A percentile compares a stretch with the other conserved stretches of the same genome.
Evolutionary conservation across 768 basidiomycete species (phyloP).

Genomic region (Omphalotus guepiniiformis): DNA sequence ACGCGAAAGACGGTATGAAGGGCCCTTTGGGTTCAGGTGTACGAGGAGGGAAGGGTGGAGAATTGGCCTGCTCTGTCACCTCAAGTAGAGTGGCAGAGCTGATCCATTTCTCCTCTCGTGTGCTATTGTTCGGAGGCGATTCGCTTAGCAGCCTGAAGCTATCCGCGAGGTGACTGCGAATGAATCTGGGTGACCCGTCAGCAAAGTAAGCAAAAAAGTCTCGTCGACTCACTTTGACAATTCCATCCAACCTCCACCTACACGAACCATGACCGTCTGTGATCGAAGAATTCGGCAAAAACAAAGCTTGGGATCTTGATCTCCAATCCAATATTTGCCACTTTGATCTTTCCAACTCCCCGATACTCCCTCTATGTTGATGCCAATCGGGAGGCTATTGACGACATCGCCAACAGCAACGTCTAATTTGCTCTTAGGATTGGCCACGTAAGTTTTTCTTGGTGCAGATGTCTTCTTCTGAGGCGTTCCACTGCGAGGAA

Average conservation of each 20-base stretch:
- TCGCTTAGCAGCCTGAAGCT: constrained; percentile 71
- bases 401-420: constrained; percentile 91
- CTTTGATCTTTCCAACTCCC: constrained; percentile 91
- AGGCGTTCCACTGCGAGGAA: constrained; percentile 44
- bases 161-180: constrained; percentile 82
- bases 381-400: constrained; percentile 81
- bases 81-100: constrained; percentile 71
- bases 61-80: constrained; percentile 36
- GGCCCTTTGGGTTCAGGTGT: constrained; percentile 66
- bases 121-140: constrained; percentile 40
- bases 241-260: constrained; percentile 93
- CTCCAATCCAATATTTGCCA: constrained; percentile 95
- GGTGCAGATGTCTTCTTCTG: constrained; percentile 34
- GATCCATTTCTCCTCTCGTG: constrained; percentile 77
- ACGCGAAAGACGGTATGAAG: constrained; percentile 61
- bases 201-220: background rate
- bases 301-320: constrained; percentile 84
- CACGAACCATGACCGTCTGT: constrained; percentile 93
- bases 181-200: constrained; percentile 55
- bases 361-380: constrained; percentile 75
- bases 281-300: constrained; percentile 90
- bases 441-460: constrained; percentile 74
- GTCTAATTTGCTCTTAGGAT: constrained; percentile 89
- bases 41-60: constrained; percentile 36
- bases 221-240: constrained; percentile 70